phyloP scores from a whole-genome alignment of 2,329 filamentous ascomycete species.

The Fusarium sulawesiense region DNA sequence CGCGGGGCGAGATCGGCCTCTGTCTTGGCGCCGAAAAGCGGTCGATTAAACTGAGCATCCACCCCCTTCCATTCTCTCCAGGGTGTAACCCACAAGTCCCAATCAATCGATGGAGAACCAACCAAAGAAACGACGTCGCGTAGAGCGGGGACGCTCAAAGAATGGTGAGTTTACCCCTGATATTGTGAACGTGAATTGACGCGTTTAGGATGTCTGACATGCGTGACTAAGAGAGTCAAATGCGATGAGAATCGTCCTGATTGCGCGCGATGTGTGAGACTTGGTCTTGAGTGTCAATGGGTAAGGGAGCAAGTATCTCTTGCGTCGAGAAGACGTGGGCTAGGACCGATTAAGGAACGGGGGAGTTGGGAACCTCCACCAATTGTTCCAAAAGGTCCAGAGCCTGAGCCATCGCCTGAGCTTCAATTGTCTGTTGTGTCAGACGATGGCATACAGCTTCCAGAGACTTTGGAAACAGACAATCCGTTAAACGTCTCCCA shows the following conservation, averaged over 20 bases:
- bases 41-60: background rate
- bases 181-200: background rate
- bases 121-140: conserved; percentile 5
- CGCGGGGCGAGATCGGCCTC: background rate
- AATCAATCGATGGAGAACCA: background rate
- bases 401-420: background rate
- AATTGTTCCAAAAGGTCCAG: background rate
- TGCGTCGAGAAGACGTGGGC: conserved; percentile 7
- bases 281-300: background rate
- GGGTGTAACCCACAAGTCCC: too few relatives aligned
- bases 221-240: conserved; percentile 13
- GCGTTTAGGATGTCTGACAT: conserved; percentile 10
- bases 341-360: conserved; percentile 10
- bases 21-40: background rate
- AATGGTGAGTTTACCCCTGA: conserved; percentile 1
- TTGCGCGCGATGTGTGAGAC: conserved; percentile 1
- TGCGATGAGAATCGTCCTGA: conserved; percentile 6
- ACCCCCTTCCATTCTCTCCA: background rate
- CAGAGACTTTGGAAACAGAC: fast-evolving
- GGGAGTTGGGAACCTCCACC: background rate
- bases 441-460: background rate
- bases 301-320: background rate
- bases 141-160: conserved; percentile 23
- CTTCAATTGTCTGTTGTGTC: fast-evolving
- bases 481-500: background rate